Evolutionary conservation across 139 green algal species (phyloP).

Genomic region (Spirogloea muscicola): DNA sequence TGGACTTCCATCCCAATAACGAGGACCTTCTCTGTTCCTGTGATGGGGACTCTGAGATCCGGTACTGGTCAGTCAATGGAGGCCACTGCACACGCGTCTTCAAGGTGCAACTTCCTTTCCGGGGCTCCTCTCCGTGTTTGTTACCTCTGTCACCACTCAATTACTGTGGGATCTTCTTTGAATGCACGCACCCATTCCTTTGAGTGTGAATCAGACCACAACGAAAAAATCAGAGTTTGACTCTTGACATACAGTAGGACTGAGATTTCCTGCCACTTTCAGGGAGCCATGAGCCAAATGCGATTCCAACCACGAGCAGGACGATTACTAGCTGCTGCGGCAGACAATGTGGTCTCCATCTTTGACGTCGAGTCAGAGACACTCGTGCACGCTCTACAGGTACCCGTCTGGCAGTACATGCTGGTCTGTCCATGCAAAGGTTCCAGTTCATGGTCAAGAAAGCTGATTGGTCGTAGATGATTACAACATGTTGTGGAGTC

Average conservation of each 20-base stretch:
- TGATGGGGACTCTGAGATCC: slow-evolving; percentile 41
- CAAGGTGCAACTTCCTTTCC: slow-evolving; percentile 41
- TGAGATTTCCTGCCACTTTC: too few species aligned
- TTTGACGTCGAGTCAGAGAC: slow-evolving; percentile 40
- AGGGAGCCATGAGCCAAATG: slow-evolving; percentile 41
- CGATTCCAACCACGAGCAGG: slow-evolving; percentile 39
- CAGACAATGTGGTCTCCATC: slow-evolving; percentile 39
- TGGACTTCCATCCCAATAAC: slow-evolving; percentile 46
- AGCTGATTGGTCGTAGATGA: not conserved
- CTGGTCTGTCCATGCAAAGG: too few species aligned
- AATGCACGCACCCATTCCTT: too few species aligned
- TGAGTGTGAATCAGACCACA: too few species aligned
- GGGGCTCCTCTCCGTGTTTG: too few species aligned
- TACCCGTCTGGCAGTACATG: too few species aligned
- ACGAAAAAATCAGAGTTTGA: too few species aligned
- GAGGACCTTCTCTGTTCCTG: slow-evolving; percentile 45
- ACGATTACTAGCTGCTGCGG: slow-evolving; percentile 34
- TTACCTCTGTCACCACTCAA: too few species aligned
- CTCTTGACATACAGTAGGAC: too few species aligned
- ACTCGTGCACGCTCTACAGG: slow-evolving; percentile 27
- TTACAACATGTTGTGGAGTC: too few species aligned
- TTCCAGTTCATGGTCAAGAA: not conserved
- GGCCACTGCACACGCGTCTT: slow-evolving; percentile 42
- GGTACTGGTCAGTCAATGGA: slow-evolving; percentile 45
- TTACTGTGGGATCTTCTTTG: too few species aligned